phyloP scores from a whole-genome alignment of 768 basidiomycete species.

The Leucocoprinus sp. region DNA sequence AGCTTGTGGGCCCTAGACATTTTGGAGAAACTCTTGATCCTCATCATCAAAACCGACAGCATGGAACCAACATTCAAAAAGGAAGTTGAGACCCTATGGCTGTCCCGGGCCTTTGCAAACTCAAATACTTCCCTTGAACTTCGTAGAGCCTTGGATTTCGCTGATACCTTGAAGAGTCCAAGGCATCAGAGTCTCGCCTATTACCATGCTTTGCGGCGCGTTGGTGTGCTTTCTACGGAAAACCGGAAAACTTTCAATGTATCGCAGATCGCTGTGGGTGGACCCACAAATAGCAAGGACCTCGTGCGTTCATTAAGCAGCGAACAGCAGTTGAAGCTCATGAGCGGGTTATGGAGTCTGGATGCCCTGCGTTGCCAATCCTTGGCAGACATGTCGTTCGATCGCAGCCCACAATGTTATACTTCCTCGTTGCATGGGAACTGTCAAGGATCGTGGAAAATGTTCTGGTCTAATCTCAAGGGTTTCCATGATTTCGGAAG shows the following conservation, averaged over 20 bases:
- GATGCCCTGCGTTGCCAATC: neutral
- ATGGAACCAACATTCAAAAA: neutral
- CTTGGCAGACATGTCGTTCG: neutral
- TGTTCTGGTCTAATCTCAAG: neutral
- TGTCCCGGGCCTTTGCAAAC: neutral
- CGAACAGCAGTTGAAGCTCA: neutral
- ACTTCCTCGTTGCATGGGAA: neutral
- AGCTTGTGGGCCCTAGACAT: neutral
- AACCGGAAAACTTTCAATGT: neutral
- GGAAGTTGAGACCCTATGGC: neutral
- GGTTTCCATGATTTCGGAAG: neutral
- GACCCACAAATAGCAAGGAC: neutral
- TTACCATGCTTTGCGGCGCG: neutral
- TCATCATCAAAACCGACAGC: neutral
- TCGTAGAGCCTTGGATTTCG: slow-evolving; percentile 1
- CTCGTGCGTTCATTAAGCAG: neutral
- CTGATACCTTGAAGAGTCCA: neutral
- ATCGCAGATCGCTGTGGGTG: neutral
- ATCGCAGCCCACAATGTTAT: neutral
- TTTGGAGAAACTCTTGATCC: neutral
- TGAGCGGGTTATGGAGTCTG: slow-evolving; percentile 2
- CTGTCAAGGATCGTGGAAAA: neutral
- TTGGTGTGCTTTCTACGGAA: neutral
- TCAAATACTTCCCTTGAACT: neutral
- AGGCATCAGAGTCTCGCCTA: neutral